Base-by-base conservation (phyloP, 2,329 filamentous ascomycete species). In the Colletotrichum noveboracense region DNA sequence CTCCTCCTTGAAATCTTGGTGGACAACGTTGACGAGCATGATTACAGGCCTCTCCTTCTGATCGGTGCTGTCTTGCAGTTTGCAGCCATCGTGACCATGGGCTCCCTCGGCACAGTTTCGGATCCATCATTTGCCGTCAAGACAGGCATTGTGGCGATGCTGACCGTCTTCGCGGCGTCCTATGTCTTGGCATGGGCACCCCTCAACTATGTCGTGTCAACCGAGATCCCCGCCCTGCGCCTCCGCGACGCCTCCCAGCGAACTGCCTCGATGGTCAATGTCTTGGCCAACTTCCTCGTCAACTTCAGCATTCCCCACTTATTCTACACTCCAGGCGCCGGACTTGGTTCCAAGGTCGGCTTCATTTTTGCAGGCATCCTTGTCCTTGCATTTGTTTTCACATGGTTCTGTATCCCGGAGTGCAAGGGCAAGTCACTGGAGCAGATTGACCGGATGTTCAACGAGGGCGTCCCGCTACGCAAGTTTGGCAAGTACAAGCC, bases 141-240 rank as follows among this genome's bases (percentile, higher is more conserved):
- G 24, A 76, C 78, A 7, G 80, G 79, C 14, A 83, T 85, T 28
- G 80, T 86, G 10, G 81, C 82, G 26, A 83, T 83, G 78, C 77
- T 84, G 36, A 80, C 79, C 32, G 55, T 87, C 13, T 85, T 82
- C 38, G 77, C 75, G 30, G 76, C 82, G 61, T 82, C 81, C n/a
- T 84, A 82, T 73, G 77, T 77, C 48, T 77, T 84, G 2, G 82
- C 81, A 18, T 86, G 83, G 82, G 83, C 81, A 5, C 84, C 83
- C 6, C 72, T 85, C 1, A 80, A 80, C 12, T 84, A 86, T 66
- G 83, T 84, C 65, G 79, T 86, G 66, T 79, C 81, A 1, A 81
- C 84, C 9, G 85, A 86, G 69, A 71, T 86, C 10, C 81, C 84
- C 2, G 67, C 75, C 26, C 71, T 75, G 32, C 48, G 67, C 14